Conservation (phyloP, 371 early-diverging fungal genomes). For the Mucor indicus region DNA sequence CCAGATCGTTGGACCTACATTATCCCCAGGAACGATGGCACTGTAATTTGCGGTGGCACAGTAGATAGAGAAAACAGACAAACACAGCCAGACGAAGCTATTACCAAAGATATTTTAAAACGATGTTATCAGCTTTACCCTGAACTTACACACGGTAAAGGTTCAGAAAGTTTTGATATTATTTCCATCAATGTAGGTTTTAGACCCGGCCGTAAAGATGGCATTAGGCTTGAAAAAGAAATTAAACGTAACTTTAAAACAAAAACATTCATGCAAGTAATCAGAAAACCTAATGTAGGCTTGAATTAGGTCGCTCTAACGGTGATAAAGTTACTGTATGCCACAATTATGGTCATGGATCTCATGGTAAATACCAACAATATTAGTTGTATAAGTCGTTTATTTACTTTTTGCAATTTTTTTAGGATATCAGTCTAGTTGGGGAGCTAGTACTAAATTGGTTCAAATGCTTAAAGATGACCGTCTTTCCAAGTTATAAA, state of each 20-base stretch:
- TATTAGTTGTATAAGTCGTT: no score
- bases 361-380: conserved; percentile 35
- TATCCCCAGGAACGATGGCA: conserved; percentile 78
- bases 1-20: conserved; percentile 60
- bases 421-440: conserved; percentile 41
- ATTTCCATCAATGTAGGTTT: conserved; percentile 68
- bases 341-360: conserved; percentile 46
- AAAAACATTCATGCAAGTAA: no score
- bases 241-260: conserved; percentile 48
- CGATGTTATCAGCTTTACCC: conserved; percentile 31
- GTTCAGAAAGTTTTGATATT: conserved; percentile 50
- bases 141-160: conserved; percentile 40
- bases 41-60: conserved; percentile 70
- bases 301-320: conserved; percentile 15
- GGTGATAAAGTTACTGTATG: conserved; percentile 31
- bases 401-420: no score
- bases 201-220: conserved; percentile 69
- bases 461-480: conserved; percentile 23
- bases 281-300: no score
- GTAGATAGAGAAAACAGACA: conserved; percentile 28
- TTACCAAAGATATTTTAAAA: conserved; percentile 31
- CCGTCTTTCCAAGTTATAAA: conserved; percentile 31
- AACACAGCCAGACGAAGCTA: conserved; percentile 26
- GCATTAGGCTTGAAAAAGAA: conserved; percentile 70
- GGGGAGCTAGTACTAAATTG: conserved; percentile 34